These are phyloP conservation scores for Pezicula carpinea DNA, from an alignment of 2,329 filamentous ascomycete genomes.

Conservation along the genomic window DNA sequence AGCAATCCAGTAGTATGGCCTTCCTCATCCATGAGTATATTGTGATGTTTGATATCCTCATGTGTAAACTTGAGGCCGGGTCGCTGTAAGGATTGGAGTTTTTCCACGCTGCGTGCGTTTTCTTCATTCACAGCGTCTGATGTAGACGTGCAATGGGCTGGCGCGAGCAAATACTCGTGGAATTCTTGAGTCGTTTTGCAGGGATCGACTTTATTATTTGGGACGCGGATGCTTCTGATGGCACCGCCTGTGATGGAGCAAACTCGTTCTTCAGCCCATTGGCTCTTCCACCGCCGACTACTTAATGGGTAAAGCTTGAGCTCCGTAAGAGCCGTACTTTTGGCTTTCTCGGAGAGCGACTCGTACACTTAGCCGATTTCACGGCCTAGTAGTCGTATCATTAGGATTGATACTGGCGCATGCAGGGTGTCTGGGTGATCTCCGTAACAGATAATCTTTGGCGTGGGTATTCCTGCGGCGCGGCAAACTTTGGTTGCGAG, in stretches of 20 bases:
- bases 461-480: constrained; percentile 31
- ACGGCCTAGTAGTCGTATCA: constrained; percentile 35
- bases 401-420: constrained; percentile 31
- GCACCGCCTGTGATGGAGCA: constrained; percentile 16
- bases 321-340: constrained; percentile 30
- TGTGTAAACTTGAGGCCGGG: constrained; percentile 38
- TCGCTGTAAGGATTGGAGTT: constrained; percentile 12
- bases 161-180: constrained; percentile 14
- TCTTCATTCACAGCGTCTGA: constrained; percentile 11
- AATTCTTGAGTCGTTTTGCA: constrained; percentile 16
- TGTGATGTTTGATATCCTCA: constrained; percentile 42
- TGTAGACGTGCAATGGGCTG: constrained; percentile 8
- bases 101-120: constrained; percentile 5
- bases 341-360: constrained; percentile 22
- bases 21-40: constrained; percentile 35
- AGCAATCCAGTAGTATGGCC: constrained; percentile 37
- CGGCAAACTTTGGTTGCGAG: constrained; percentile 30
- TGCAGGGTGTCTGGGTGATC: constrained; percentile 29
- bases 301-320: constrained; percentile 28
- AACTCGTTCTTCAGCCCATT: constrained; percentile 12
- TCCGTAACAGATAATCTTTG: constrained; percentile 29
- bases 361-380: constrained; percentile 28
- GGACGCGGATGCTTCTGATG: constrained; percentile 17
- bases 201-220: constrained; percentile 13
- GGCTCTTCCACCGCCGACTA: constrained; percentile 32